These are phyloP conservation scores for Terfezia boudieri DNA, from an alignment of 495 filamentous ascomycete genomes.

Conservation along the genomic window DNA sequence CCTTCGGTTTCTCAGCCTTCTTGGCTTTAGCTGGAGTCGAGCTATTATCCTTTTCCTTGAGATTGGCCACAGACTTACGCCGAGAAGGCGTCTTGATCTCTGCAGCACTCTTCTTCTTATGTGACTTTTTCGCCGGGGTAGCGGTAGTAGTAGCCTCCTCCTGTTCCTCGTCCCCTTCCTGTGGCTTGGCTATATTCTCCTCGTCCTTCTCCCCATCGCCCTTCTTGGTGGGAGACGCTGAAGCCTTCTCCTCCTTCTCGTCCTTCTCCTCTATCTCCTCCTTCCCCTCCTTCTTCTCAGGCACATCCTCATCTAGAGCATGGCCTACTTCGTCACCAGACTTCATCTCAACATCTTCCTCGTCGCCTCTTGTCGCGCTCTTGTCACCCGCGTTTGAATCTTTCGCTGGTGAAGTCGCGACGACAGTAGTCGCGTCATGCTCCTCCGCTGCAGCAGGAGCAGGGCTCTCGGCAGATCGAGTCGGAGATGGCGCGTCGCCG, in stretches of 20 bases:
- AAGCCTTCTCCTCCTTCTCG: neutral
- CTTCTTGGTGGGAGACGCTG: neutral
- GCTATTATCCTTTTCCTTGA: neutral
- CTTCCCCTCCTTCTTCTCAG: neutral
- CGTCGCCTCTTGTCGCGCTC: neutral
- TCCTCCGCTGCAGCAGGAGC: neutral
- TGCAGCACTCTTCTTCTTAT: neutral
- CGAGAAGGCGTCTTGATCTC: neutral
- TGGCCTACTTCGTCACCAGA: neutral
- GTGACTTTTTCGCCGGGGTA: neutral
- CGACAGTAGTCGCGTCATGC: neutral
- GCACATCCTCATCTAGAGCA: neutral
- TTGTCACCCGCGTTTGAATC: neutral
- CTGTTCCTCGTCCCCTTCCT: neutral
- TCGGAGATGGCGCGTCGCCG: neutral
- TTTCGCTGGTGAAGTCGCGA: neutral
- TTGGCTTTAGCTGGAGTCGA: neutral
- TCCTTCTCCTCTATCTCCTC: neutral
- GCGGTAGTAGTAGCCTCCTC: neutral
- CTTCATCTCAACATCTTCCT: neutral
- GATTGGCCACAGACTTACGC: neutral
- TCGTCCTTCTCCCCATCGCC: neutral
- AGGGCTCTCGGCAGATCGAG: neutral
- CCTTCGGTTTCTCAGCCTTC: neutral
- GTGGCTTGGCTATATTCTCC: neutral